Conservation (phyloP, 2,329 filamentous ascomycete species). For the Aspergillus fischeri region DNA sequence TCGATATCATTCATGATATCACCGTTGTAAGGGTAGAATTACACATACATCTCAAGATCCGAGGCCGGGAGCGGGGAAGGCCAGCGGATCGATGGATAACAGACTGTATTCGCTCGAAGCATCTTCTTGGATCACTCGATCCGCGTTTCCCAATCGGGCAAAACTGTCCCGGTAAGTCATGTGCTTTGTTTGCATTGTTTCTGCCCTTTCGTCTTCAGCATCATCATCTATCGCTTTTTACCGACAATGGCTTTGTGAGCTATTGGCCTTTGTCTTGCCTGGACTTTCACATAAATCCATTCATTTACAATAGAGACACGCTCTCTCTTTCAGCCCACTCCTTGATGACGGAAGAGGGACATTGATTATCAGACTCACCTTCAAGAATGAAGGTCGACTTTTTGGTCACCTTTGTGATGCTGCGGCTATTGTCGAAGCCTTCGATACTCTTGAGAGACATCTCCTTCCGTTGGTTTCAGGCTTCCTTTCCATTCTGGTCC, state of each 20-base stretch:
- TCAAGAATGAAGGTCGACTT: not conserved
- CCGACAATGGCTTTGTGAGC: not conserved
- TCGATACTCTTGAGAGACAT: not conserved
- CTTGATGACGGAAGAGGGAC: not conserved
- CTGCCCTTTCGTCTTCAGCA: no score
- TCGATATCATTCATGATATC: no score
- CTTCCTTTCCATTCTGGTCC: not conserved
- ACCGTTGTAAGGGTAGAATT: no score
- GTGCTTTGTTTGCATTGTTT: not conserved
- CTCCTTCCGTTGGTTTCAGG: not conserved
- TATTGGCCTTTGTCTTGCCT: not conserved
- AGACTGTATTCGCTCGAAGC: no score
- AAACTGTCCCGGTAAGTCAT: conserved; percentile 27
- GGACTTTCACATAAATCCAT: not conserved
- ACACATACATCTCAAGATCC: no score
- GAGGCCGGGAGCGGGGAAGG: no score
- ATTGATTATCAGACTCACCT: not conserved
- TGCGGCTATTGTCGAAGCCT: not conserved
- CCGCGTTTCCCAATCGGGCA: conserved; percentile 25
- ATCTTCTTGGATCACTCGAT: conserved; percentile 4
- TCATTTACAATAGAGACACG: not conserved
- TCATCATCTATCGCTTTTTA: no score
- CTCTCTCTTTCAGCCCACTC: not conserved
- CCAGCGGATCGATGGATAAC: no score
- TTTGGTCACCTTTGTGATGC: not conserved